Base-by-base conservation (phyloP, 192 early-diverging fungal genomes). In the Gigaspora rosea region DNA sequence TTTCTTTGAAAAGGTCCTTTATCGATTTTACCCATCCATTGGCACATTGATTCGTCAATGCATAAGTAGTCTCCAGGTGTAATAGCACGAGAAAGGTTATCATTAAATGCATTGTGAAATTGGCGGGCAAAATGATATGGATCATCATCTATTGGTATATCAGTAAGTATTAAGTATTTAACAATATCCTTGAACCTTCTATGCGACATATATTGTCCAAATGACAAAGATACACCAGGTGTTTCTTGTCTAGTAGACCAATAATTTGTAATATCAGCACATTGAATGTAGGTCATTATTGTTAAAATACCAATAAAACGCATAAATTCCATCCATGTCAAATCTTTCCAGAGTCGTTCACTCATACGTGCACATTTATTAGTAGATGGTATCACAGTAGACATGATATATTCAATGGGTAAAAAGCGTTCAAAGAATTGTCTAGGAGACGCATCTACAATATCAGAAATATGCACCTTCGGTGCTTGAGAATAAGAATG, bases 81-180 rank as follows among this genome's bases (percentile, higher is more conserved):
- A n/a, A 68, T 49, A 68, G 66, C 48, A 8, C 49, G 4, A 1
- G 27, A 6, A 49, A 68, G 47, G 49, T 68, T 68, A 49, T 47
- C 48, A 22, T 68, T 68, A 68, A 68, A 68, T 22, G 18, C 48
- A 49, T 68, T 50, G 6, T 65, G 63, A 4, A 65, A 65, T 16
- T 65, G 63, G 4, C n/a, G 27, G n/a, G 63, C 63, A 65, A 65
- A 65, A 65, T 65, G 41, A 65, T 36, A 65, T 10, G 63, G 63
- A 65, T 65, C 63, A 5, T 65, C n/a, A 65, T 65, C 36, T 65
- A 10, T 18, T 65, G 33, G 35, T 65, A 65, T 18, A 65, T 65
- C 63, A 1, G 6, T 65, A 36, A 65, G 36, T 5, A 0, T 65
- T 18, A 65, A 65, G n/a, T 65, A 65, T 65, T 65, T 65, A 35